These are phyloP conservation scores for Trypanosoma congolense DNA, from an alignment of 208 protist species.

Conservation along the genomic window DNA sequence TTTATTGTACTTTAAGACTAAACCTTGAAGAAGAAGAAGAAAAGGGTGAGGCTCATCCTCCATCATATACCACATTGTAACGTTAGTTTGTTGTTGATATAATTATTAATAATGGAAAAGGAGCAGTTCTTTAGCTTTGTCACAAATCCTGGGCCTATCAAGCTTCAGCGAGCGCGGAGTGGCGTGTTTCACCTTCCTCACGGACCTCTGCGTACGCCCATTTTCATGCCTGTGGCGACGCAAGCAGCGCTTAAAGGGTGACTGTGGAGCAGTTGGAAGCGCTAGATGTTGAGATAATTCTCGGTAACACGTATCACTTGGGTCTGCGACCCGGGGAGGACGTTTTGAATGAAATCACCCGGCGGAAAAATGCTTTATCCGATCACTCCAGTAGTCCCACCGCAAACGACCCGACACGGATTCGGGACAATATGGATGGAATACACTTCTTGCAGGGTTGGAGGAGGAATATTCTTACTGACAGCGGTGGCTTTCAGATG, in stretches of 20 bases:
- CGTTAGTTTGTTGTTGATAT: background rate
- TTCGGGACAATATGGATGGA: conserved; percentile 91
- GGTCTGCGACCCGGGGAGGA: conserved; percentile 92
- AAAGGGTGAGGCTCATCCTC: no score
- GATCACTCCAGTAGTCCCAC: background rate
- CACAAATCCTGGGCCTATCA: conserved; percentile 41
- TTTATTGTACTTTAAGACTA: no score
- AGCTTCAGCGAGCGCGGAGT: conserved; percentile 47
- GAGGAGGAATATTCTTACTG: conserved; percentile 94
- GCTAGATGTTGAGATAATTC: conserved; percentile 93
- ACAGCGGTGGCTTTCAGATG: conserved; percentile 99
- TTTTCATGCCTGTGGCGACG: conserved; percentile 98
- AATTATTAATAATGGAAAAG: conserved; percentile 1
- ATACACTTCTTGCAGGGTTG: conserved; percentile 97
- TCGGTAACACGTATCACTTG: conserved; percentile 99
- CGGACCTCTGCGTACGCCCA: conserved; percentile 86
- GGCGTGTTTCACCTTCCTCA: conserved; percentile 90
- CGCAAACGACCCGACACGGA: conserved; percentile 15
- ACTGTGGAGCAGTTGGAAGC: conserved; percentile 92
- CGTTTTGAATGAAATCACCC: conserved; percentile 63
- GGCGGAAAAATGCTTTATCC: conserved; percentile 49
- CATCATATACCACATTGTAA: no score
- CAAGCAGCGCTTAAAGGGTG: conserved; percentile 96
- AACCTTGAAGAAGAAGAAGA: no score
- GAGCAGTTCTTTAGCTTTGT: conserved; percentile 64